Base-by-base conservation (phyloP, 768 basidiomycete genomes). In the Mycena kentingensis region DNA sequence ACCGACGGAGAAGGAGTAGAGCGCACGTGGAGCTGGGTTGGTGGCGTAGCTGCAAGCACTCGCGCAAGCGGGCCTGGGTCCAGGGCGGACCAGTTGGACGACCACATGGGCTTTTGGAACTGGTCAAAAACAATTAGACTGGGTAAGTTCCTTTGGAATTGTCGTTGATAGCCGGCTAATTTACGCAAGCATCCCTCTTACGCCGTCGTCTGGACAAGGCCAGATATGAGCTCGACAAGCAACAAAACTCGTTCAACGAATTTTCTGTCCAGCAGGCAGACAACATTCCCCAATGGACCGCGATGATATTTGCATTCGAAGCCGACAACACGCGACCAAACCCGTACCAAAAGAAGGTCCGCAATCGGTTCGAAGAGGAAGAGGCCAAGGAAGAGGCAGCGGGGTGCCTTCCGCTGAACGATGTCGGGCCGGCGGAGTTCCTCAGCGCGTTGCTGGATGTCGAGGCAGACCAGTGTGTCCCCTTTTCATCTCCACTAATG, bases 281-380 rank as follows among this genome's bases (percentile, higher is more conserved):
- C 54, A 74, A 73, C 69, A 69, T 67, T 15, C 65, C 66, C 4
- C 67, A n/a, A n/a, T n/a, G n/a, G n/a, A n/a, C n/a, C n/a, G n/a
- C 4, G 26, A 32, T 6, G 19, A 22, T 7, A 5, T 10, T 34
- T 34, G n/a, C 10, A 10, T n/a, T n/a, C n/a, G n/a, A n/a, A n/a
- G n/a, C n/a, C n/a, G n/a, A n/a, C n/a, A n/a, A n/a, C n/a, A n/a
- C n/a, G n/a, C n/a, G n/a, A n/a, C n/a, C n/a, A n/a, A n/a, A n/a
- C n/a, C n/a, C n/a, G n/a, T 34, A 10, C 32, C n/a, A 10, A 5
- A 21, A 42, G 11, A 18, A 39, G 12, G 48, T 60, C 2, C 45
- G 45, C 10, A 47, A 54, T 2, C 44, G 62, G 39, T 46, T 65
- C 1, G 49, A 52, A 3, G 36, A 58, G 34, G 58, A 57, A 15